These are phyloP conservation scores for Lactarius sanguifluus DNA, from an alignment of 768 basidiomycete species.

Conservation along the genomic window DNA sequence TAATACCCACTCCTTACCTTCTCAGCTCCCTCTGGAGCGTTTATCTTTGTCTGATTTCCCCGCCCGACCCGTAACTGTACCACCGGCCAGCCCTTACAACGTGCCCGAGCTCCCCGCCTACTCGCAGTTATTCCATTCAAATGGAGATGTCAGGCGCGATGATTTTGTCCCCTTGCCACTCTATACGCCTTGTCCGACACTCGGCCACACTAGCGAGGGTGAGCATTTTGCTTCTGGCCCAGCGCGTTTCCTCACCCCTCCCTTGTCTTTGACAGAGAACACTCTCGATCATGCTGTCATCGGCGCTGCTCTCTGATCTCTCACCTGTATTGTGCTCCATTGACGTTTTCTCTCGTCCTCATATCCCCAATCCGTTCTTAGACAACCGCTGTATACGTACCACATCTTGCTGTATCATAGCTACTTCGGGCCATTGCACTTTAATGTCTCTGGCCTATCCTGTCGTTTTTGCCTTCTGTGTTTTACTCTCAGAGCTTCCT, in stretches of 20 bases:
- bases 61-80: conserved; percentile 6
- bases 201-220: neutral
- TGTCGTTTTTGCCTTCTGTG: neutral
- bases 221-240: neutral
- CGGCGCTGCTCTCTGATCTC: neutral
- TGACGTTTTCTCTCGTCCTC: neutral
- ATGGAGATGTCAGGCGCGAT: conserved; percentile 74
- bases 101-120: conserved; percentile 61
- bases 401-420: conserved; percentile 23
- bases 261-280: neutral
- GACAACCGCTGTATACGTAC: conserved; percentile 15
- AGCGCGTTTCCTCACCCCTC: neutral
- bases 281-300: neutral
- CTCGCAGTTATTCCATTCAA: conserved; percentile 71
- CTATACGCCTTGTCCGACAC: conserved; percentile 47
- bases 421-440: neutral
- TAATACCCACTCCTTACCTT: conserved; percentile 21
- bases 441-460: neutral
- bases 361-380: neutral
- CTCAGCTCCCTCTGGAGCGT: conserved; percentile 27
- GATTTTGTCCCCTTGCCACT: conserved; percentile 60
- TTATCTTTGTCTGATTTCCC: conserved; percentile 21
- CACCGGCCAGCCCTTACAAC: conserved; percentile 29
- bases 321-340: neutral
- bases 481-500: neutral